phyloP scores from a whole-genome alignment of 176 grass and related monocot genomes.

The Zea mays region Zm-B73-REFERENCE-NAM-5.0 NC_050098.1:28733001-28733500 shows the following conservation, averaged over 20 bases:
- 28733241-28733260: slow-evolving; percentile 68
- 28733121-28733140: slow-evolving; percentile 41
- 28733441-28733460: neutral
- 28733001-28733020: slow-evolving; percentile 77
- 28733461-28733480: slow-evolving; percentile 11
- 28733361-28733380: slow-evolving; percentile 57
- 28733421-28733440: slow-evolving; percentile 24
- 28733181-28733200: slow-evolving; percentile 73
- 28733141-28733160: slow-evolving; percentile 90
- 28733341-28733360: slow-evolving; percentile 82
- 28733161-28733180: slow-evolving; percentile 81
- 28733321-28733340: slow-evolving; percentile 92
- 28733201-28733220: slow-evolving; percentile 56
- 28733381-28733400: slow-evolving; percentile 8
- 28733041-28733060: slow-evolving; percentile 39
- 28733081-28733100: slow-evolving; percentile 52
- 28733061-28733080: slow-evolving; percentile 62
- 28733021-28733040: slow-evolving; percentile 53
- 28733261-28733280: slow-evolving; percentile 78
- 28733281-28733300: slow-evolving; percentile 91
- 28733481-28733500: neutral
- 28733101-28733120: slow-evolving; percentile 85
- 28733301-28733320: slow-evolving; percentile 84
- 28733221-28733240: slow-evolving; percentile 46
- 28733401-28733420: neutral